Conservation (phyloP, 371 early-diverging fungal species). For the Mucor velutinosus region DNA sequence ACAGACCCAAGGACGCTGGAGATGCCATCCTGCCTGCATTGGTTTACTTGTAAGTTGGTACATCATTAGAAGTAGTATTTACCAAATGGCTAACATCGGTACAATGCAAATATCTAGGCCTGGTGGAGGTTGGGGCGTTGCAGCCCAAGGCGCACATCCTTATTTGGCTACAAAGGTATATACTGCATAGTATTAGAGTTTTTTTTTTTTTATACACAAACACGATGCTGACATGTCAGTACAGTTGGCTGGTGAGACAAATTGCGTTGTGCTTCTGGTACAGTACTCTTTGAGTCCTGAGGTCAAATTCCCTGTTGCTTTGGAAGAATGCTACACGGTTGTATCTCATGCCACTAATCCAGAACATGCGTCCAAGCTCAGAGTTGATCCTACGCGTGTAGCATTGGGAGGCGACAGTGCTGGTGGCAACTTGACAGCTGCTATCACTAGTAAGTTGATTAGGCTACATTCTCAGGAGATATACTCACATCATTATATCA, state of each 20-base stretch:
- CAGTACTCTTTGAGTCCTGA: constrained; percentile 26
- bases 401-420: constrained; percentile 36
- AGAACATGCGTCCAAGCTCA: constrained; percentile 12
- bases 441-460: constrained; percentile 25
- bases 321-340: constrained; percentile 32
- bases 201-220: background rate
- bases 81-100: background rate
- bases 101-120: background rate
- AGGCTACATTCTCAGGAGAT: background rate
- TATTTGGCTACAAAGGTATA: constrained; percentile 4
- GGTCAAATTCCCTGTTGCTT: constrained; percentile 30
- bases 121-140: constrained; percentile 8
- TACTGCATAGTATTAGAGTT: background rate
- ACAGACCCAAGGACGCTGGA: background rate
- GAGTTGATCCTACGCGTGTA: constrained; percentile 23
- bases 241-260: background rate
- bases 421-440: constrained; percentile 39
- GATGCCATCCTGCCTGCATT: constrained; percentile 1
- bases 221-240: background rate
- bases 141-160: constrained; percentile 5
- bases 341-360: constrained; percentile 17
- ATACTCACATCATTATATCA: background rate
- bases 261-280: constrained; percentile 23
- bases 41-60: background rate
- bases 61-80: background rate